Percentiles rank a stretch among this genome's conserved stretches.
Conservation (phyloP, 768 basidiomycete species). For the Psilocybe subaeruginosa region DNA sequence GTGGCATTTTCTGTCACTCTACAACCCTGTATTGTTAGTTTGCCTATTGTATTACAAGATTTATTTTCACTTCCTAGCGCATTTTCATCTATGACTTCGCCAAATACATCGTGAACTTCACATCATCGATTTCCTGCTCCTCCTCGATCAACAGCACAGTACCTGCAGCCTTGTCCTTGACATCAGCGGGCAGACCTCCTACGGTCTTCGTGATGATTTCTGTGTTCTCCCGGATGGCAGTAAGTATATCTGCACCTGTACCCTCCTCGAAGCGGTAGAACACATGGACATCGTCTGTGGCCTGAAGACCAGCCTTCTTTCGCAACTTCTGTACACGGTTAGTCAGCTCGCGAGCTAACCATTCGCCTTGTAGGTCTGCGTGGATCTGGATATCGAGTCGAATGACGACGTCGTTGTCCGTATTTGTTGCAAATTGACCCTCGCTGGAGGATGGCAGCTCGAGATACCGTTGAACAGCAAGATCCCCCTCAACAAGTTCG, state of each 20-base stretch:
- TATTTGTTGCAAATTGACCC: slow-evolving; percentile 78
- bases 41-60: slow-evolving; percentile 26
- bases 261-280: slow-evolving; percentile 83
- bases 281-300: slow-evolving; percentile 91
- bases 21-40: slow-evolving; percentile 26
- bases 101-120: slow-evolving; percentile 74
- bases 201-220: slow-evolving; percentile 77
- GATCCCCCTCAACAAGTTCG: slow-evolving; percentile 86
- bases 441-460: slow-evolving; percentile 67
- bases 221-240: slow-evolving; percentile 65
- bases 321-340: slow-evolving; percentile 94
- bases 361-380: slow-evolving; percentile 84
- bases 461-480: slow-evolving; percentile 89
- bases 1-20: slow-evolving; percentile 8
- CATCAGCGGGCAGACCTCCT: slow-evolving; percentile 68
- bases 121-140: slow-evolving; percentile 84
- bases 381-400: slow-evolving; percentile 90
- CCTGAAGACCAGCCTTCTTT: slow-evolving; percentile 94
- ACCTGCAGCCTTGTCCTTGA: slow-evolving; percentile 51
- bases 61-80: slow-evolving; percentile 20
- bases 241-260: slow-evolving; percentile 60
- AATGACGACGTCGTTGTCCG: slow-evolving; percentile 94
- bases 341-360: slow-evolving; percentile 86
- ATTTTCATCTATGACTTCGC: slow-evolving; percentile 46
- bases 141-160: slow-evolving; percentile 72